A percentile compares a stretch with the other conserved stretches of the same genome.
Evolutionary conservation across 2,329 filamentous ascomycete species (phyloP).

Genomic region (Tolypocladium capitatum): DNA sequence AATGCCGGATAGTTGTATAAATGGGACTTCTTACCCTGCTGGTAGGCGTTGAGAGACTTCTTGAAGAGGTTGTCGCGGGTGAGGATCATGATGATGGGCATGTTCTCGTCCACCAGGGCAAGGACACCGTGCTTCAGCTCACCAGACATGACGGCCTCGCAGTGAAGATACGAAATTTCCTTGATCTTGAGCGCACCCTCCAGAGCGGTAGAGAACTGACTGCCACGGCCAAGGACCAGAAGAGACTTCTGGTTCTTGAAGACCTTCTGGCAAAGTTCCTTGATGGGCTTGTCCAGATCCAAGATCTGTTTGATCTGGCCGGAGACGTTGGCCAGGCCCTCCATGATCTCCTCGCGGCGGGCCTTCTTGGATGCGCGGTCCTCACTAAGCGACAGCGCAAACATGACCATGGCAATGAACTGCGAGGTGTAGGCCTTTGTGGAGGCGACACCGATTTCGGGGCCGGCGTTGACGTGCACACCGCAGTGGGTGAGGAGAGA

Average conservation of each 20-base stretch:
- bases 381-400: slow-evolving; percentile 88
- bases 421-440: slow-evolving; percentile 99
- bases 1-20: background rate
- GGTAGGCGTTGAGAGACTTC: slow-evolving; percentile 99
- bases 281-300: slow-evolving; percentile 84
- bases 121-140: slow-evolving; percentile 98
- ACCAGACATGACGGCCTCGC: slow-evolving; percentile 99
- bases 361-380: slow-evolving; percentile 90
- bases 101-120: slow-evolving; percentile 92
- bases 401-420: slow-evolving; percentile 99
- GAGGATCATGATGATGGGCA: slow-evolving; percentile 99
- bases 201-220: slow-evolving; percentile 91
- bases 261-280: slow-evolving; percentile 79
- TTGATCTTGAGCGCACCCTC: slow-evolving; percentile 99
- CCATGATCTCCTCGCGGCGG: slow-evolving; percentile 90
- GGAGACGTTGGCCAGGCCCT: slow-evolving; percentile 76
- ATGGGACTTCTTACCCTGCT: slow-evolving; percentile 59
- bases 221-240: slow-evolving; percentile 83
- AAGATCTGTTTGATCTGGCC: slow-evolving; percentile 86
- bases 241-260: slow-evolving; percentile 98
- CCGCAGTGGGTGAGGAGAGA: slow-evolving; percentile 97
- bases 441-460: slow-evolving; percentile 96
- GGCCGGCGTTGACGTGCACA: slow-evolving; percentile 98
- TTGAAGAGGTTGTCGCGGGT: slow-evolving; percentile 92
- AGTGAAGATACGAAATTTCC: slow-evolving; percentile 99